Base-by-base conservation (phyloP, 192 early-diverging fungal genomes). In the Coemansia sp. region DNA sequence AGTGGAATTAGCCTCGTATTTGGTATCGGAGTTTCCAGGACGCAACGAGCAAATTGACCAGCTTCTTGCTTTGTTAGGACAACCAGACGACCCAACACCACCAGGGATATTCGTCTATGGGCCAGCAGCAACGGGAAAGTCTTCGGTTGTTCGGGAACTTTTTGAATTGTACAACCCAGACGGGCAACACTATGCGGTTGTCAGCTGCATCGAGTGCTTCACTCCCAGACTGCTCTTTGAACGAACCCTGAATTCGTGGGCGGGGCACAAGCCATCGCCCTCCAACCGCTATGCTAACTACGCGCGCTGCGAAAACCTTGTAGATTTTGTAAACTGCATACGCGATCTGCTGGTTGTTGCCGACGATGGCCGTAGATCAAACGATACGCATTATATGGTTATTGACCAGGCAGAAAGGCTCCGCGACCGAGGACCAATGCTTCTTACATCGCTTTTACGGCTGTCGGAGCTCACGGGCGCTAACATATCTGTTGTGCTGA, bases 381-480 rank as follows among this genome's bases (percentile, higher is more conserved):
- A 63, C 4, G 64, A 62, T 43, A 69, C 67, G 8, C 68, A 69
- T 19, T 85, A 87, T 55, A 52, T 90, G 63, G 81, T 95, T 0
- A 68, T 96, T 8, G 94, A 98, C 63, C 83, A 91, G 41, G 93
- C 93, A 0, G 93, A 96, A 68, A 74, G 89, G 19, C 78, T 98
- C 49, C 84, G 93, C 16, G 88, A 90, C 61, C 88, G 90, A 42
- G 80, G 86, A 1, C 77, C 89, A 1, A 85, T 81, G 40, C 74
- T 95, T 15, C 71, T 95, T 60, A 86, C 91, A 5, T 78, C 85
- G 43, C 68, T 98, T 8, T 52, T 95, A 71, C 76, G 89, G 15
- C 72, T 98, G 12, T 77, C 85, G 0, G 93, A 93, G 69, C 69
- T 93, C 42, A 60, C 63, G 10, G 65, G 87, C 72, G 78, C 85